Percentiles rank a stretch among this genome's conserved stretches.
phyloP scores from a whole-genome alignment of 495 filamentous ascomycete species.

The Bryoglossum gracile region DNA sequence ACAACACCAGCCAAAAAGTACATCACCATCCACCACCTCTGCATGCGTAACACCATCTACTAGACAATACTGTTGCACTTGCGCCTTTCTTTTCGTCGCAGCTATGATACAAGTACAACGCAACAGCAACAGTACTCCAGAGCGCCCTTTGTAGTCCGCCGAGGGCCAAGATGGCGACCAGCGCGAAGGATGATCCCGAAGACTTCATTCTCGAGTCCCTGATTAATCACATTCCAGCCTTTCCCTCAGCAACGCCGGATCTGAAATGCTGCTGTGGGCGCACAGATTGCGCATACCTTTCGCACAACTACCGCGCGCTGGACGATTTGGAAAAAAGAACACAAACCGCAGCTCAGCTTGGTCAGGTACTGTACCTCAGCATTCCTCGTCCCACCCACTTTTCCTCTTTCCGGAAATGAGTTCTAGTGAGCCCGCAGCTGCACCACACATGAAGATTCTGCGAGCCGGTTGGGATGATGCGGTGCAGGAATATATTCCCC shows the following conservation, averaged over 20 bases:
- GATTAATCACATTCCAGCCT: constrained; percentile 21
- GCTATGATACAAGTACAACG: constrained; percentile 16
- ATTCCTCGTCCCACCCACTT: constrained; percentile 11
- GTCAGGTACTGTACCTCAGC: constrained; percentile 81
- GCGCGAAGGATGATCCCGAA: background rate
- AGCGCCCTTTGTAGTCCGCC: constrained; percentile 1
- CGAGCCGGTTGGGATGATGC: too few relatives aligned
- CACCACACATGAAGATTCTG: too few relatives aligned
- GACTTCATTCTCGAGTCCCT: constrained; percentile 16
- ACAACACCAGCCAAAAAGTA: too few relatives aligned
- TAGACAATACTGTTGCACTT: too few relatives aligned
- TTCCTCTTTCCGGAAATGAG: constrained; percentile 6
- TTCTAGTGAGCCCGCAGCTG: background rate
- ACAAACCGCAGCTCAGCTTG: constrained; percentile 72
- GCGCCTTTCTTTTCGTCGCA: constrained; percentile 5
- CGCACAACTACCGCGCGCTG: constrained; percentile 69
- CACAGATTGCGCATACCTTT: constrained; percentile 69
- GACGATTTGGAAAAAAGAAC: constrained; percentile 81
- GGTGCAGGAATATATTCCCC: too few relatives aligned
- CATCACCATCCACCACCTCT: too few relatives aligned
- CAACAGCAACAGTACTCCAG: constrained; percentile 4
- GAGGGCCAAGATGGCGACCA: background rate
- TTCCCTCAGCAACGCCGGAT: constrained; percentile 8
- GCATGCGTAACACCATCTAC: too few relatives aligned
- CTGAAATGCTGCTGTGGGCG: constrained; percentile 76